Evolutionary conservation across 257 asterid genomes (phyloP), one percentile per base, ranked within the genome.

Genomic region (Solanum okadae): DNA sequence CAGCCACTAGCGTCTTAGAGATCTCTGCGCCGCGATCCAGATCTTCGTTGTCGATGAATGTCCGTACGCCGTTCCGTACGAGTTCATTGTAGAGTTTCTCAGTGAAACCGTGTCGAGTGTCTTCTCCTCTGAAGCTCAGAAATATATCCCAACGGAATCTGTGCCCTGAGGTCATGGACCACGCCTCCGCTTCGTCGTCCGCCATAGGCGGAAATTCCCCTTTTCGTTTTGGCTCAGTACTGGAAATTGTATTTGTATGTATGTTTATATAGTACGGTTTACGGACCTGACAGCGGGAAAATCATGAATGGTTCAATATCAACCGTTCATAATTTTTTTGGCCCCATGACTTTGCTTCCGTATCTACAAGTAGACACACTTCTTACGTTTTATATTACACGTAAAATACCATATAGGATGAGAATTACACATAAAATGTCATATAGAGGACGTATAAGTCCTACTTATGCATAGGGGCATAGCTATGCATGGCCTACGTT

Each of bases 71-170:
- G 4, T 79, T 85, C 42, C 70, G 84, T 40, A 63, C 27, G 20
- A 91, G 90, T 10, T 88, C 88, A 8, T 79, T n/a, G 90, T 91
- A 72, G 72, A 91, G 92, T 29, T 44, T 71, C 40, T 46, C 33
- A 2, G 88, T 89, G 89, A 91, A 91, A 38, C 29, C 42, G 8
- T 87, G 27, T 2, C 92, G 88, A 6, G 89, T 89, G 86, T 89
- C 91, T 81, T 88, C 89, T 33, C 92, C 92, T 31, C 91, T 37
- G 87, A 90, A 90, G 49, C 88, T 90, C 11, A 90, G 81, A 35
- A 90, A 91, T 85, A 91, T 87, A 88, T 91, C 92, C 91, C 91
- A 91, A 31, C 27, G 70, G 68, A 84, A 86, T 25, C 92, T 82
- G 31, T 42, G 84, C 1, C 78, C 81, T 67, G 87, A 85, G 31